Evolutionary conservation across 164 flowering plant species (phyloP), one percentile per base, ranked within the genome.

Genomic region (Kingdonia uniflora): DNA sequence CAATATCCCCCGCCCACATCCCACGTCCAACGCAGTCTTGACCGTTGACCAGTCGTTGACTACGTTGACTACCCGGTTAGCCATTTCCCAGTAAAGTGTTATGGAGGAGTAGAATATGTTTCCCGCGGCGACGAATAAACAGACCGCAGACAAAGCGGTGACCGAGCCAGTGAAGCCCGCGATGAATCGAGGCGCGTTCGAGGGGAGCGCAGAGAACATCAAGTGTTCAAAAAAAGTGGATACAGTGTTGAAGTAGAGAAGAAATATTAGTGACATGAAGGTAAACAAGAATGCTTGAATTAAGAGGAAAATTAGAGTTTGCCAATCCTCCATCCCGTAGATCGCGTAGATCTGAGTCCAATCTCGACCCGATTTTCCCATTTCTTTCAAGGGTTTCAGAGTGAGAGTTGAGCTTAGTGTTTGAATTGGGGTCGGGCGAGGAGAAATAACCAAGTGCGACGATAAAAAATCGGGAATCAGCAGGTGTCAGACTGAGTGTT

Each of bases 291-390:
- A 1, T 14, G 95, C 96, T 49, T 85, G 82, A 56, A 71, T 35
- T 16, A 81, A 49, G 35, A 87, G 76, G 58, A 85, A 81, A 2
- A 81, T 14, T 10, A 85, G 68, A 24, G 95, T 85, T 14, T 85
- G 95, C 80, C 84, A 81, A 41, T 85, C 87, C 5, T 78, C 86
- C 70, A 91, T 63, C 49, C 97, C 97, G 72, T 91, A 91, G 64
- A 87, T 85, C 20, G 86, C 75, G 67, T 87, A 91, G 82, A 87
- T 79, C 86, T 87, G 96, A 15, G 71, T 56, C 96, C 96, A 91
- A 51, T 87, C 95, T 64, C 92, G 59, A 16, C 68, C 76, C 8
- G 78, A 42, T 63, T 67, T 80, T 25, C 83, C 87, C 87, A 79
- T 83, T 59, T 26, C 16, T 50, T 44, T 17, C 11, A 2, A 14